Percentiles rank a stretch among this genome's conserved stretches.
These are phyloP conservation scores for Smithsoniella earleae DNA, from an alignment of 163 green algal species.

Conservation along the genomic window DNA sequence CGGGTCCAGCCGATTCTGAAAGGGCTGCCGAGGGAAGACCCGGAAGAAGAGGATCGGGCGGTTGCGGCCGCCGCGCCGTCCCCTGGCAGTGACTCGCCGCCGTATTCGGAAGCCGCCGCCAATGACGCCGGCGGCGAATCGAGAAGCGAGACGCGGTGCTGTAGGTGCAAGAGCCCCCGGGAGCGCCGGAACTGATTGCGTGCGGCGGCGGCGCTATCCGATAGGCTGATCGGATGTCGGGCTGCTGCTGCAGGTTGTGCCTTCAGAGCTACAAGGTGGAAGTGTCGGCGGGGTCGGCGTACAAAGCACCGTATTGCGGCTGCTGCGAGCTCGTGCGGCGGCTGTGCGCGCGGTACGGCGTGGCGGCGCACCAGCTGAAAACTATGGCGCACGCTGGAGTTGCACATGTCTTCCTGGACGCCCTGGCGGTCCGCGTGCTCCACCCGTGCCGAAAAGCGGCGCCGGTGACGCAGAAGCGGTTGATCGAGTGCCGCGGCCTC, in stretches of 20 bases:
- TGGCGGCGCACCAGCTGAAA: neutral
- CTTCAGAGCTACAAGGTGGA: neutral
- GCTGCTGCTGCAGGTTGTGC: slow-evolving; percentile 5
- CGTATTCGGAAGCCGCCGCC: too few relatives aligned
- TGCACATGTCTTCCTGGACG: slow-evolving; percentile 10
- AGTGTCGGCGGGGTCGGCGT: neutral
- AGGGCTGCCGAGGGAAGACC: too few relatives aligned
- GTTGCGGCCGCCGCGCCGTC: too few relatives aligned
- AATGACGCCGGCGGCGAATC: too few relatives aligned
- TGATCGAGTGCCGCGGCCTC: neutral
- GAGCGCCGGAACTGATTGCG: too few relatives aligned
- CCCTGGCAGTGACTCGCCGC: too few relatives aligned
- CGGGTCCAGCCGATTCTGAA: too few relatives aligned
- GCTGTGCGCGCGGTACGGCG: slow-evolving; percentile 5
- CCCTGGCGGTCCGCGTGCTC: neutral
- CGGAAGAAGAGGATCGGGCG: too few relatives aligned
- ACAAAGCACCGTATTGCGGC: slow-evolving; percentile 25
- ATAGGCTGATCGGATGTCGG: too few relatives aligned
- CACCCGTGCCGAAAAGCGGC: neutral
- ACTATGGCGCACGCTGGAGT: slow-evolving; percentile 6
- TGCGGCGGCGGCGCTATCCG: too few relatives aligned
- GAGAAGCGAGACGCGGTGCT: too few relatives aligned
- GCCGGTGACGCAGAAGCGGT: neutral
- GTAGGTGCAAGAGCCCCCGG: too few relatives aligned
- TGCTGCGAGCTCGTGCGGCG: slow-evolving; percentile 7